Evolutionary conservation across 148 eudicot genomes (phyloP).

Genomic region (Polygonum aviculare): DNA sequence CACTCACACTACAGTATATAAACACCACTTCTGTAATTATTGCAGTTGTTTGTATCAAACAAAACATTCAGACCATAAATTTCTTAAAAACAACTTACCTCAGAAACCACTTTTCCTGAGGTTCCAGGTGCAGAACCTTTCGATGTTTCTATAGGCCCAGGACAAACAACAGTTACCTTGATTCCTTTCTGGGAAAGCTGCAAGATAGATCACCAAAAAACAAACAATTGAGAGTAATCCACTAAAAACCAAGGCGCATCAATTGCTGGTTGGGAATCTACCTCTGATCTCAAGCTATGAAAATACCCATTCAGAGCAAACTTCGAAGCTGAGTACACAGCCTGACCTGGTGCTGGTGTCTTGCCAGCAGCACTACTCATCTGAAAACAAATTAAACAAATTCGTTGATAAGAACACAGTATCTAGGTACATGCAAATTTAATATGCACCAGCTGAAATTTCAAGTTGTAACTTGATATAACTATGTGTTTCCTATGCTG

Average conservation of each 20-base stretch:
- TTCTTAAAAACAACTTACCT: constrained; percentile 32
- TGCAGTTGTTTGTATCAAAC: not conserved
- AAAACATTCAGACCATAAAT: not conserved
- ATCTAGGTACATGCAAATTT: not conserved
- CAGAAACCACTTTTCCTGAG: constrained; percentile 29
- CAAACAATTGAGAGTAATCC: not conserved
- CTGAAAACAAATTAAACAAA: constrained; percentile 29
- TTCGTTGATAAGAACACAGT: not conserved
- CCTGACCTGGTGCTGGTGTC: constrained; percentile 92
- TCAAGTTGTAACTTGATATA: not conserved
- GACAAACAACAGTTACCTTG: constrained; percentile 88
- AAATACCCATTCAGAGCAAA: constrained; percentile 90
- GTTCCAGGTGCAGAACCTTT: constrained; percentile 37
- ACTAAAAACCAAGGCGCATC: not conserved
- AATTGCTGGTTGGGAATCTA: constrained; percentile 10
- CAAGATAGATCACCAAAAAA: constrained; percentile 10
- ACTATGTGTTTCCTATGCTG: not conserved
- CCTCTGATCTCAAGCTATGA: constrained; percentile 93
- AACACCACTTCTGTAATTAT: not conserved
- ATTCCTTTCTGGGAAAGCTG: constrained; percentile 80
- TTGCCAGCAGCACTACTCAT: constrained; percentile 99
- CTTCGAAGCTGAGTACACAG: constrained; percentile 86
- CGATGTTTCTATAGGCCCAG: constrained; percentile 79
- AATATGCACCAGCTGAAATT: not conserved
- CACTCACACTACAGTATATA: not conserved